A percentile compares a stretch with the other conserved stretches of the same genome.
Evolutionary conservation across 495 filamentous ascomycete genomes (phyloP).

Genomic region (Daldinia grandis): DNA sequence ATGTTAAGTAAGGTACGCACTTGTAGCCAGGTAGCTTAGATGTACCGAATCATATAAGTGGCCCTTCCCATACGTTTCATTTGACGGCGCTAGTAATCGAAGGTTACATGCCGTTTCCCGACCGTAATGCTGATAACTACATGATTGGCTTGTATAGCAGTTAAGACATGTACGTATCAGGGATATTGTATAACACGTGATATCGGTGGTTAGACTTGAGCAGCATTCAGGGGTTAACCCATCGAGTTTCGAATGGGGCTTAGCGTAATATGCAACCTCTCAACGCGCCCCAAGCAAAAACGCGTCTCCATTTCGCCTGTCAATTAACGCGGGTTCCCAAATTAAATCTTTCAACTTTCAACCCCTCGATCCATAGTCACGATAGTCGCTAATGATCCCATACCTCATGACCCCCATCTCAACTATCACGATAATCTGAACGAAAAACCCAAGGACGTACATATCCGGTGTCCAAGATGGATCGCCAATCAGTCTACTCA

Average conservation of each 20-base stretch:
- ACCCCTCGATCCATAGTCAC: constrained; percentile 30
- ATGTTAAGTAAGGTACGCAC: not conserved
- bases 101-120: constrained; percentile 35
- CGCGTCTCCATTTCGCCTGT: constrained; percentile 37
- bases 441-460: not conserved
- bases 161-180: not conserved
- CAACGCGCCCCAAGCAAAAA: constrained; percentile 37
- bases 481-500: constrained; percentile 85
- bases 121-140: not conserved
- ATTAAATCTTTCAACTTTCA: constrained; percentile 29
- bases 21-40: constrained; percentile 21
- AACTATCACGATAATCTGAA: not conserved
- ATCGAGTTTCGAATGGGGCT: not conserved
- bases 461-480: constrained; percentile 65
- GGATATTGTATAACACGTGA: constrained; percentile 19
- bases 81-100: constrained; percentile 17
- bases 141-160: not conserved
- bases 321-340: constrained; percentile 35
- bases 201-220: constrained; percentile 4
- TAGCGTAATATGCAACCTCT: constrained; percentile 44
- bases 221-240: constrained; percentile 13
- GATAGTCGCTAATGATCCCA: constrained; percentile 2
- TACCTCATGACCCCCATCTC: not conserved
- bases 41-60: constrained; percentile 5
- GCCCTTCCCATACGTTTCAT: constrained; percentile 6